A percentile compares a stretch with the other conserved stretches of the same genome.
These are phyloP conservation scores for Gloeostereum incarnatum DNA, from an alignment of 768 basidiomycete genomes.

Conservation along the genomic window DNA sequence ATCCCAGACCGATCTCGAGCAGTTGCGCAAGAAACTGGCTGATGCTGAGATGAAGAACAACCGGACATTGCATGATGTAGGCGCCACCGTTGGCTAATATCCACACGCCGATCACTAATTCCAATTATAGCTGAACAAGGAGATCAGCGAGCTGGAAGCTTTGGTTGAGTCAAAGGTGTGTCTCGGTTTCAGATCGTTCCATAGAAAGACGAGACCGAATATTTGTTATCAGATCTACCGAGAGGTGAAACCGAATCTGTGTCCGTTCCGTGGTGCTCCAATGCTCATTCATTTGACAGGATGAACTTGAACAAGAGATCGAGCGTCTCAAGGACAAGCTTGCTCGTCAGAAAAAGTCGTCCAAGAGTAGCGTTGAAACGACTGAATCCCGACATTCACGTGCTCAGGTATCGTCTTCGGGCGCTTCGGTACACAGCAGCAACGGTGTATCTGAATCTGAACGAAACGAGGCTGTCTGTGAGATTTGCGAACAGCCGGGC, in stretches of 20 bases:
- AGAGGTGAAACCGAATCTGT: slow-evolving; percentile 36
- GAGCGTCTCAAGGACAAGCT: slow-evolving; percentile 70
- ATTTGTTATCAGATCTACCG: slow-evolving; percentile 59
- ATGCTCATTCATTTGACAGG: slow-evolving; percentile 28
- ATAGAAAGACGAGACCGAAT: not conserved
- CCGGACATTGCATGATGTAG: slow-evolving; percentile 56
- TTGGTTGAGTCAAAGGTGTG: slow-evolving; percentile 89
- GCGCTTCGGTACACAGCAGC: slow-evolving; percentile 11
- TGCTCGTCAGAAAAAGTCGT: slow-evolving; percentile 51
- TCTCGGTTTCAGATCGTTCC: not conserved
- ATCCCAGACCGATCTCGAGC: slow-evolving; percentile 51
- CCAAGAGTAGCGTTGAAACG: slow-evolving; percentile 33
- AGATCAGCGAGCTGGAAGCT: slow-evolving; percentile 86
- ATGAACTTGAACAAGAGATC: slow-evolving; percentile 81
- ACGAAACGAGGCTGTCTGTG: slow-evolving; percentile 48
- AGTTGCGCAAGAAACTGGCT: slow-evolving; percentile 55
- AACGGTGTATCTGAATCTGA: slow-evolving; percentile 12
- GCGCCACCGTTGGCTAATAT: slow-evolving; percentile 13
- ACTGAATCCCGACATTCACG: slow-evolving; percentile 17
- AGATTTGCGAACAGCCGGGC: slow-evolving; percentile 78
- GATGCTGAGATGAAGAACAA: slow-evolving; percentile 73
- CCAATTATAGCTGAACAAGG: slow-evolving; percentile 65
- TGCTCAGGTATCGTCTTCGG: not conserved
- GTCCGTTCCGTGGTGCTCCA: not conserved
- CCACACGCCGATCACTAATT: slow-evolving; percentile 5